These are phyloP conservation scores for Hypholoma sublateritium DNA, from an alignment of 768 basidiomycete species.

Conservation along the genomic window DNA sequence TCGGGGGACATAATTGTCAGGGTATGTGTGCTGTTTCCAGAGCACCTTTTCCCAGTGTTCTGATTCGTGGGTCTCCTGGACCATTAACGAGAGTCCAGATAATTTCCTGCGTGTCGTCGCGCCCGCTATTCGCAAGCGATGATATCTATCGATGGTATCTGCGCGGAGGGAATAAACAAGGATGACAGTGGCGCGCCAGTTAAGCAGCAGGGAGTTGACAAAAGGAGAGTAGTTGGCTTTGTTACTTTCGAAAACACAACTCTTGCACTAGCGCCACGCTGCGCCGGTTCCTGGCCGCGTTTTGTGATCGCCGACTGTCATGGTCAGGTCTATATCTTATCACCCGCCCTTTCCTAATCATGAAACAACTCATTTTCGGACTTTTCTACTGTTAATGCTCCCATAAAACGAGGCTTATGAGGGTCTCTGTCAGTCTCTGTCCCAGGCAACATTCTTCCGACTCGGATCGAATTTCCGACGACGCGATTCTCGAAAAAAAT, in stretches of 20 bases:
- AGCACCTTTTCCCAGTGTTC: conserved; percentile 67
- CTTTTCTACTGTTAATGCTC: neutral
- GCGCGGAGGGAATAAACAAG: neutral
- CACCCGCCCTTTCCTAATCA: neutral
- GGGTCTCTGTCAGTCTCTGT: no score
- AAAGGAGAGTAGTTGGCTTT: neutral
- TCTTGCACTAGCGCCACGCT: neutral
- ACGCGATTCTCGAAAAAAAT: conserved; percentile 6
- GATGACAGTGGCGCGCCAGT: neutral
- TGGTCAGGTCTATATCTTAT: conserved; percentile 1
- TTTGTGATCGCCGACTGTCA: conserved; percentile 9
- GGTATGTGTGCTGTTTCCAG: conserved; percentile 74
- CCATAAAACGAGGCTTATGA: conserved; percentile 4
- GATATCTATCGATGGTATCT: neutral
- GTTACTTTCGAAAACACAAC: neutral
- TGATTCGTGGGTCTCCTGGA: conserved; percentile 5
- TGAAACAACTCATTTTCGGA: neutral
- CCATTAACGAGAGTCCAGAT: neutral
- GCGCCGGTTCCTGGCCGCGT: conserved; percentile 1
- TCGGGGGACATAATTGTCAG: conserved; percentile 85
- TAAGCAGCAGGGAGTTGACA: neutral
- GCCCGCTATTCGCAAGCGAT: conserved; percentile 2
- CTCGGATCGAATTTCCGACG: conserved; percentile 6
- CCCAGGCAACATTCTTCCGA: neutral
- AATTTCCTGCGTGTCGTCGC: neutral